Evolutionary conservation across 495 filamentous ascomycete species (phyloP), one percentile per base, ranked within the genome.

Genomic region (Trichoderma virens): DNA sequence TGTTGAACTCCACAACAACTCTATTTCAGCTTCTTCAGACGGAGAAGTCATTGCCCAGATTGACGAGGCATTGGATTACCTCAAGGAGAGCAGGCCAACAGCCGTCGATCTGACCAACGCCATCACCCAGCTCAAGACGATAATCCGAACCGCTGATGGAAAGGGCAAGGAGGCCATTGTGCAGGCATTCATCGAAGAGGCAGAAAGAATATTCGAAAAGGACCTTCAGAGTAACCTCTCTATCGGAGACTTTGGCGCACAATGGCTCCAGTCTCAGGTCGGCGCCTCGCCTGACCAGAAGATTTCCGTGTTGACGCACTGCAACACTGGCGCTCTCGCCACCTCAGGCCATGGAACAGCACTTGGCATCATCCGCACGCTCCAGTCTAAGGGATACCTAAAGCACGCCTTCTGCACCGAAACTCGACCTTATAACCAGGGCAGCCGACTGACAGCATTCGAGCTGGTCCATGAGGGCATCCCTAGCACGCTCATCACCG

Each of bases 391-490:
- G 51, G 78, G 80, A 16, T 75, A 80, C 4, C 80, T 98, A 43
- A 77, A 85, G 62, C 92, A 89, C 66, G 93, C 90, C 56, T 98
- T 89, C 79, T 98, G 93, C 79, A 96, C 94, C 67, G 94, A 98
- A 76, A 98, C 94, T 8, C 85, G 94, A 28, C 94, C 94, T 1
- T 98, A 98, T 76, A 98, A 98, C 77, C 94, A 98, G 80, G 94
- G 94, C 51, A 93, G 92, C 54, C 86, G 95, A 27, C 79, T 98
- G 54, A 98, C 94, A 14, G 93, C 95, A 8, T 98, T 93, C 76
- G 94, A 98, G 78, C 84, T 98, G 54, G 87, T 96, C 31, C 91
- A 93, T 72, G 94, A 98, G 72, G 78, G 86, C 18, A 95, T 98
- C 64, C 94, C 94, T n/a, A 85, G 92, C 20, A 96, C 91, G 0